These are phyloP conservation scores for Lyophyllum atratum DNA, from an alignment of 768 basidiomycete genomes.

Conservation along the genomic window DNA sequence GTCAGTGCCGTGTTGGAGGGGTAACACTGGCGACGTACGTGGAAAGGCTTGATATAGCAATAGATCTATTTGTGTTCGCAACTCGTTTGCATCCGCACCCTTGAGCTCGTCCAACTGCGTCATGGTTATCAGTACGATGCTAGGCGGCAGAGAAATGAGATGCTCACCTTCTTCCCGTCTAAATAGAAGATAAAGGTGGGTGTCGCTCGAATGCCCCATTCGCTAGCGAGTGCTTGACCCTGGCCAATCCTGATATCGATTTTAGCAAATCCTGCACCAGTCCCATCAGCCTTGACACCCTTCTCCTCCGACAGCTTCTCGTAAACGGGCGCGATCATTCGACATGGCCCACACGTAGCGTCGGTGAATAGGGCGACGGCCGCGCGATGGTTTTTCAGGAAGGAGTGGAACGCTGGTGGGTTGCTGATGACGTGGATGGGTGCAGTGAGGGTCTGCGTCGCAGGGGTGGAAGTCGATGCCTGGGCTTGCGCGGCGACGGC, in stretches of 20 bases:
- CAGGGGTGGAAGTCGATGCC: constrained; percentile 22
- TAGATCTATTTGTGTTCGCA: constrained; percentile 73
- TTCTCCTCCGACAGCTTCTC: constrained; percentile 75
- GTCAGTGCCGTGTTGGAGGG: neutral
- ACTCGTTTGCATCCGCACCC: constrained; percentile 69
- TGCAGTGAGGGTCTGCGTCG: constrained; percentile 53
- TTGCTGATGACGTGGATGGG: constrained; percentile 78
- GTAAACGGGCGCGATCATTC: constrained; percentile 82
- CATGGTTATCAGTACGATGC: neutral
- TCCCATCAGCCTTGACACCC: constrained; percentile 34
- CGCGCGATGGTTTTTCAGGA: constrained; percentile 67
- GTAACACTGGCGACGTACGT: constrained; percentile 48
- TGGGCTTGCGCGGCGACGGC: constrained; percentile 54
- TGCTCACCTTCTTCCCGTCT: constrained; percentile 66
- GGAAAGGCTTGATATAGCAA: constrained; percentile 79
- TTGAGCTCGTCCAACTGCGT: constrained; percentile 66
- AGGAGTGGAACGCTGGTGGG: constrained; percentile 65
- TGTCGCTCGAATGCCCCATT: constrained; percentile 72
- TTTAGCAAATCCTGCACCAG: constrained; percentile 78
- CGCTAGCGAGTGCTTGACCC: constrained; percentile 57
- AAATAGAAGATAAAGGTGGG: constrained; percentile 92
- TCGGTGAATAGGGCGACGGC: constrained; percentile 85
- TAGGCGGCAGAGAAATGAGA: neutral
- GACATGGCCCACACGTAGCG: constrained; percentile 74
- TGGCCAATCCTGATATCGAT: constrained; percentile 77